Evolutionary conservation across 139 green algal genomes (phyloP), one percentile per base, ranked within the genome.

Genomic region (Chlamydomonas urium): DNA sequence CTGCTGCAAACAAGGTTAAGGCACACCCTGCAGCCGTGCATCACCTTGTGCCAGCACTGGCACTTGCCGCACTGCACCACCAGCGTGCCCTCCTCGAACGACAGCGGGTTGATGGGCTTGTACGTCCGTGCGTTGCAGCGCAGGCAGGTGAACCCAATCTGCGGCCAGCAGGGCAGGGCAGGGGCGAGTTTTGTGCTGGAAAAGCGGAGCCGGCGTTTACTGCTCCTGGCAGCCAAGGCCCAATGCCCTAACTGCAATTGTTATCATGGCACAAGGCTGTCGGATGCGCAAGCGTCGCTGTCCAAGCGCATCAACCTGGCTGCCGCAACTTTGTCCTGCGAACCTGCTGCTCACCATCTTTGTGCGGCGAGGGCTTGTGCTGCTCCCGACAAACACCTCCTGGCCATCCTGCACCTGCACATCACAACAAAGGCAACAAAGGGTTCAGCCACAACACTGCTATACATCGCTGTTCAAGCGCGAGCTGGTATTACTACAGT

Each of bases 51-150:
- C 60, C 60, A 67, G 21, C 38, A 14, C 4, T 42, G 4, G 33
- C 60, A 67, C 60, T 67, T 67, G 32, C 60, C 60, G 33, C 60
- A 67, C 60, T 67, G 60, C 60, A 67, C 60, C 60, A 67, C 60
- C 32, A 67, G 33, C 60, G 60, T 67, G 32, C 60, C 60, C 60
- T 67, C 60, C 60, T 67, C 26, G 33, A 67, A 67, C 10, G 29
- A 14, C 60, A 32, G n/a, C 32, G 60, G 60, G 60, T 67, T 67
- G 10, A 67, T 26, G 17, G 60, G 60, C 32, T 31, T 26, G 60
- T 67, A 67, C 32, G 60, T 45, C 5, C 60, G 60, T 6, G 60
- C 60, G 10, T 67, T 67, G 60, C 60, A 67, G 60, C 60, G 33
- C 60, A 67, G 33, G 60, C 60, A 67, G 5, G 60, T 67, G 33